These are phyloP conservation scores for Rhipidocladum racemiflorum DNA, from an alignment of 176 grass and related monocot genomes.

Conservation along the genomic window DNA sequence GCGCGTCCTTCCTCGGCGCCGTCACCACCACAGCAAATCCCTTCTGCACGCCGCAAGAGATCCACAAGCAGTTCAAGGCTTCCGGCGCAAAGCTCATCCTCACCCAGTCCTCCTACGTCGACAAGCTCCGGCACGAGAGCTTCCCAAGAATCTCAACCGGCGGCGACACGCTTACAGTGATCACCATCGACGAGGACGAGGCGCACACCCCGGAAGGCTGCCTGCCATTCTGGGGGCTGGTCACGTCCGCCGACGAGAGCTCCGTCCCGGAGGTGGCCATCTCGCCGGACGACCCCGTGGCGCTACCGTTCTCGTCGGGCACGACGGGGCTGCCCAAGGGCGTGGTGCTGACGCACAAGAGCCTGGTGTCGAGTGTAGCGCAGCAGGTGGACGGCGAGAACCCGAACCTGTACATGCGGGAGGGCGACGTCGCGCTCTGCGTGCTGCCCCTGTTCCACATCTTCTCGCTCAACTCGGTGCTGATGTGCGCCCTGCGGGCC, in stretches of 20 bases:
- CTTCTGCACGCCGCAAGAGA: conserved; percentile 66
- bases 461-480: conserved; percentile 85
- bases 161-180: not conserved
- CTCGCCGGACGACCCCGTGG: conserved; percentile 63
- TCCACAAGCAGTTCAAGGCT: conserved; percentile 62
- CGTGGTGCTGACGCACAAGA: conserved; percentile 82
- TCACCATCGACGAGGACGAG: conserved; percentile 53
- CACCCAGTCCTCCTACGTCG: conserved; percentile 64
- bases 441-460: conserved; percentile 95
- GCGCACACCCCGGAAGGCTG: conserved; percentile 43
- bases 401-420: conserved; percentile 72
- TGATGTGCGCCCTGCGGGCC: conserved; percentile 66
- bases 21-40: conserved; percentile 69
- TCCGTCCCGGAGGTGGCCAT: conserved; percentile 42
- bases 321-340: conserved; percentile 95
- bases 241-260: conserved; percentile 16
- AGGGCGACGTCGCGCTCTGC: conserved; percentile 78
- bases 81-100: conserved; percentile 54
- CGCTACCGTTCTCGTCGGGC: conserved; percentile 84
- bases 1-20: conserved; percentile 65
- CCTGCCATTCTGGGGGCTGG: conserved; percentile 53
- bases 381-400: conserved; percentile 95
- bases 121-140: conserved; percentile 55
- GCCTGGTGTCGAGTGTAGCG: conserved; percentile 66
- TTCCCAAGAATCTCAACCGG: conserved; percentile 18